Percentiles rank a stretch among this genome's conserved stretches.
phyloP scores from a whole-genome alignment of 192 early-diverging fungal species.

The Haplosporangium gracile region DNA sequence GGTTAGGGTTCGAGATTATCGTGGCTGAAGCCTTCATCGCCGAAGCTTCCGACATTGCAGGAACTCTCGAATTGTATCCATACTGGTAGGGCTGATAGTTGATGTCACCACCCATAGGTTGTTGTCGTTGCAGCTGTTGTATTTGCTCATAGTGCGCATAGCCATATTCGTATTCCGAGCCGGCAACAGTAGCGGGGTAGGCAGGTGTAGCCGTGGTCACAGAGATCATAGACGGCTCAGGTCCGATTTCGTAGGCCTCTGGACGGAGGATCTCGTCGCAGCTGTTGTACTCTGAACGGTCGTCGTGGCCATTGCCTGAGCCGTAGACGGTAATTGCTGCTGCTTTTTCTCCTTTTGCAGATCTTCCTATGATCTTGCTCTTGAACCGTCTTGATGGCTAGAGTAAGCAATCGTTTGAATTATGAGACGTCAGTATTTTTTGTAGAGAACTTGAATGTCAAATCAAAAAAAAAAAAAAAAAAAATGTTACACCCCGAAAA shows the following conservation, averaged over 20 bases:
- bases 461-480: neutral
- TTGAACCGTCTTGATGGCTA: constrained; percentile 51
- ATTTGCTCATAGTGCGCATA: neutral
- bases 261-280: constrained; percentile 13
- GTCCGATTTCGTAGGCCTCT: neutral
- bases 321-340: neutral
- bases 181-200: neutral
- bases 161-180: neutral
- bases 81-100: neutral
- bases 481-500: neutral
- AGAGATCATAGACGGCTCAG: neutral
- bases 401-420: neutral
- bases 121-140: neutral
- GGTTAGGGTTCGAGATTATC: neutral
- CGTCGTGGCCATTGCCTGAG: neutral
- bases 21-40: neutral
- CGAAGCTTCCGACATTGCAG: neutral
- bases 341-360: constrained; percentile 10
- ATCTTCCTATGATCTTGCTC: constrained; percentile 21
- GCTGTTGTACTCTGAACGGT: constrained; percentile 15
- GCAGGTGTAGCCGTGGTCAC: neutral
- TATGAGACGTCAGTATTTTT: too few species aligned
- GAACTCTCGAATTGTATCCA: neutral
- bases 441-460: too few species aligned
- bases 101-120: neutral